phyloP scores from a whole-genome alignment of 352 stramenopile genomes.

The Blastocystis sp. region DNA sequence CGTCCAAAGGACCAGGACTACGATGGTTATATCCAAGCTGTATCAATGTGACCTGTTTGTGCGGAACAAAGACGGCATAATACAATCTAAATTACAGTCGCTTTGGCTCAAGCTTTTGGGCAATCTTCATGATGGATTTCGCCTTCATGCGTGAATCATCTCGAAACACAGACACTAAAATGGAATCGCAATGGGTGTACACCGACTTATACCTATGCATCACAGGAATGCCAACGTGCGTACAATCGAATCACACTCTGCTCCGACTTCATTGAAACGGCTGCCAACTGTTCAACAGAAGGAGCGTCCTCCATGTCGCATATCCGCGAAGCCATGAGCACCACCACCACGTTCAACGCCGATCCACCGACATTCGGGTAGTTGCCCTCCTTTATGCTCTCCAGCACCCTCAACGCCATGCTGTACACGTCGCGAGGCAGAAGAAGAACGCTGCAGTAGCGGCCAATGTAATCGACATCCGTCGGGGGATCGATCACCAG shows the following conservation, averaged over 20 bases:
- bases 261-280: conserved; percentile 47
- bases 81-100: conserved; percentile 56
- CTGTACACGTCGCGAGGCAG: not conserved
- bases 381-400: conserved; percentile 24
- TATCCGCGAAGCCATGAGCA: conserved; percentile 55
- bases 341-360: conserved; percentile 46
- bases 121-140: conserved; percentile 54
- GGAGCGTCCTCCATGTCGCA: conserved; percentile 39
- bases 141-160: conserved; percentile 16
- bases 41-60: not conserved
- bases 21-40: conserved; percentile 23
- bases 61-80: not conserved
- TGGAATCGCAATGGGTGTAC: conserved; percentile 65
- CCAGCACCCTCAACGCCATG: conserved; percentile 28
- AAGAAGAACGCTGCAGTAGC: conserved; percentile 39
- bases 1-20: not conserved
- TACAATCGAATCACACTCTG: conserved; percentile 37
- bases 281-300: not conserved
- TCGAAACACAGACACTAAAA: conserved; percentile 33
- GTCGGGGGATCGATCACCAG: conserved; percentile 17
- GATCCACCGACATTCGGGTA: conserved; percentile 41
- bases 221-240: not conserved
- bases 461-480: conserved; percentile 41
- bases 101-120: conserved; percentile 68
- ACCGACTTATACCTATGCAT: conserved; percentile 29